Evolutionary conservation across 805 yeast species (phyloP), one percentile per base, ranked within the genome.

Genomic region (Ogataea siamensis): DNA sequence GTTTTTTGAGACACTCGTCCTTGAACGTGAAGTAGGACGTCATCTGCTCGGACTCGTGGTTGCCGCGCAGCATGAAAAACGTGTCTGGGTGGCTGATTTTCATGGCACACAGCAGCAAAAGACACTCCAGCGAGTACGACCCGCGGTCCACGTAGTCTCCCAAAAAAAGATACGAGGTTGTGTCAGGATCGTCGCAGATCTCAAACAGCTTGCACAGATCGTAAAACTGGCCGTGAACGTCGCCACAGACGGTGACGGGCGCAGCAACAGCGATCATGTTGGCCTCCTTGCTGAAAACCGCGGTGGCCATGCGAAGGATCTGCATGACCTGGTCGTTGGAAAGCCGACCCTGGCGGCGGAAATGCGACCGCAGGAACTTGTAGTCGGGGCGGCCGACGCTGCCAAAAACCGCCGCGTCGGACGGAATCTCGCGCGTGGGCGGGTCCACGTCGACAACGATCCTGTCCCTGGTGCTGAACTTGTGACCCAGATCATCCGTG

Each of bases 61-160:
- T 91, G 5, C 99, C 98, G 42, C 98, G 68, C 39, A 93, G 67
- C 68, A 91, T 66, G 79, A 83, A 87, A 48, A 93, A 74, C 7
- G 83, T 73, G 22, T 68, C 60, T 3, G 91, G 93, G 58, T 76
- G 83, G 55, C 76, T 82, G 55, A 88, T 68, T 58, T 91, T 91
- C 51, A 87, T 63, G 5, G 95, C 67, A 68, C 86, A 88, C 40
- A 91, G 63, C 51, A 84, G 82, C 21, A 89, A 60, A 37, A 84
- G 63, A 54, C 87, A 82, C 60, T 91, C 99, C 47, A 88, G 80
- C 20, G 96, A 84, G 58, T 87, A 89, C 32, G 85, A 81, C 3
- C 99, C 99, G 46, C 99, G 71, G 64, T 91, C 99, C 17, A 91
- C 98, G 57, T 91, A 89, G 63, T 91, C 98, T 6, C 98, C 98